phyloP scores from a whole-genome alignment of 2,329 filamentous ascomycete genomes.

The Claviceps capensis region DNA sequence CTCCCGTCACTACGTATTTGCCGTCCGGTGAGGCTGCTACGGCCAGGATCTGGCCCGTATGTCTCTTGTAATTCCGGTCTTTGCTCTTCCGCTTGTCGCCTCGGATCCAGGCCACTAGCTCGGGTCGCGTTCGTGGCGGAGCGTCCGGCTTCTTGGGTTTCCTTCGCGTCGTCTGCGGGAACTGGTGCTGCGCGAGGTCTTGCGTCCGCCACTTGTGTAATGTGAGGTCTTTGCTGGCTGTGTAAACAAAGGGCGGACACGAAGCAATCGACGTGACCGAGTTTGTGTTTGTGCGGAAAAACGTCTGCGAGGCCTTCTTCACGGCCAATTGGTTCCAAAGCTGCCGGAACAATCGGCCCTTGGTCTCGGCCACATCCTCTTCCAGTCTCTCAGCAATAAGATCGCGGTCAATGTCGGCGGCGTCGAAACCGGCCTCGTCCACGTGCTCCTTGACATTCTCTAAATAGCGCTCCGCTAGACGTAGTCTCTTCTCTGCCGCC shows the following conservation, averaged over 20 bases:
- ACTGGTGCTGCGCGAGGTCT: conserved; percentile 46
- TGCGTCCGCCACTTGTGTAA: conserved; percentile 85
- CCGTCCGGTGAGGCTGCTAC: conserved; percentile 83
- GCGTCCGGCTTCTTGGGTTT: conserved; percentile 45
- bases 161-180: conserved; percentile 42
- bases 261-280: conserved; percentile 68
- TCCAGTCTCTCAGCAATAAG: conserved; percentile 80
- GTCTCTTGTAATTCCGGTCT: conserved; percentile 58
- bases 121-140: conserved; percentile 47
- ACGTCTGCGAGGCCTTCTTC: conserved; percentile 48
- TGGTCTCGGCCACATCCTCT: conserved; percentile 83
- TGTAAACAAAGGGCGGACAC: conserved; percentile 72
- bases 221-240: conserved; percentile 70
- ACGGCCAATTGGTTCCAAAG: conserved; percentile 65
- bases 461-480: conserved; percentile 83
- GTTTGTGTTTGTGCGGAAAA: conserved; percentile 67
- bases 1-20: conserved; percentile 81
- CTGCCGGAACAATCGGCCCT: conserved; percentile 76
- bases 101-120: conserved; percentile 47
- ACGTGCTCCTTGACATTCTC: conserved; percentile 78
- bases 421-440: conserved; percentile 76
- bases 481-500: conserved; percentile 71
- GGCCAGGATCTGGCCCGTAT: conserved; percentile 66
- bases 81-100: conserved; percentile 46
- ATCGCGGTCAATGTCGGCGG: conserved; percentile 83